These are phyloP conservation scores for Hyaloscypha variabilis DNA, from an alignment of 495 filamentous ascomycete genomes.

Conservation along the genomic window DNA sequence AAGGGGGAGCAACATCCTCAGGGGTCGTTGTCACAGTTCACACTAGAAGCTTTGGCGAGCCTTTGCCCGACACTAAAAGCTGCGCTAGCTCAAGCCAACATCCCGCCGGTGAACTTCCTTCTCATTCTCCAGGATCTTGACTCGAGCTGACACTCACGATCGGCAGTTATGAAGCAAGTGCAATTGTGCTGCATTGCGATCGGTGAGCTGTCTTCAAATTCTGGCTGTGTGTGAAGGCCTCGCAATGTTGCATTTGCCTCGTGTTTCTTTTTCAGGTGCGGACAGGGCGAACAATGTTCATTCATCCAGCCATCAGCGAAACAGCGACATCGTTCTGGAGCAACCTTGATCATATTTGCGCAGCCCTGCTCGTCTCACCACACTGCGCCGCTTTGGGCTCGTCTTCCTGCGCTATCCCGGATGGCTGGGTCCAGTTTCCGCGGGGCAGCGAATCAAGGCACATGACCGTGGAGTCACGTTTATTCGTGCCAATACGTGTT, in stretches of 20 bases:
- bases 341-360: neutral
- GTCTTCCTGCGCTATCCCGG: slow-evolving; percentile 1
- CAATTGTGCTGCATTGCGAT: neutral
- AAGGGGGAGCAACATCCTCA: neutral
- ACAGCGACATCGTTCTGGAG: neutral
- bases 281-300: neutral
- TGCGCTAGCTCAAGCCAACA: neutral
- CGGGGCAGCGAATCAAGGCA: neutral
- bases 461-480: slow-evolving; percentile 3
- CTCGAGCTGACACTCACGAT: neutral
- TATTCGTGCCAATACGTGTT: neutral
- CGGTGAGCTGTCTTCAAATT: neutral
- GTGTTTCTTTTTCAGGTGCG: neutral
- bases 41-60: neutral
- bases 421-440: neutral
- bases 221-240: neutral
- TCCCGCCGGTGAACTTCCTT: neutral
- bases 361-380: neutral
- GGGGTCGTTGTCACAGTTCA: neutral
- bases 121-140: neutral
- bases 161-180: neutral
- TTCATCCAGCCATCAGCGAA: neutral
- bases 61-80: neutral
- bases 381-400: neutral
- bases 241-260: neutral